Conservation (phyloP, 2,329 filamentous ascomycete species). For the Niveomyces coronatus region DNA sequence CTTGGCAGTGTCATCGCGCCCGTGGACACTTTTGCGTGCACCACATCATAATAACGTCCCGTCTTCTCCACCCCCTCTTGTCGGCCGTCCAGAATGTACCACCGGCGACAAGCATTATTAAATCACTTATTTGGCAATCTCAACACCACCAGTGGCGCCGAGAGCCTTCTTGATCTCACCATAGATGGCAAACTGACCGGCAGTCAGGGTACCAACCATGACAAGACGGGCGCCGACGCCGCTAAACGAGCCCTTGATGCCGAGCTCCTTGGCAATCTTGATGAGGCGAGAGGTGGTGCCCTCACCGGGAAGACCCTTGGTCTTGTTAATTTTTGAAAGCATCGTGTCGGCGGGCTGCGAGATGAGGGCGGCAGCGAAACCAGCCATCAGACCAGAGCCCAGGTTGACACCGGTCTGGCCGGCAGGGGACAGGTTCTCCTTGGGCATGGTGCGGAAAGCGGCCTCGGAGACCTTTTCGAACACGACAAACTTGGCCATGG, state of each 20-base stretch:
- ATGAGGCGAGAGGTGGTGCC: conserved; percentile 69
- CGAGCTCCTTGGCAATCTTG: conserved; percentile 84
- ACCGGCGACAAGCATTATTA: not conserved
- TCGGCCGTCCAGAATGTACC: no score
- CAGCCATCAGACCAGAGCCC: conserved; percentile 38
- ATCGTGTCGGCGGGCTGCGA: conserved; percentile 90
- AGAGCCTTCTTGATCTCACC: conserved; percentile 61
- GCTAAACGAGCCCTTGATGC: conserved; percentile 64
- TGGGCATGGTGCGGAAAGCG: conserved; percentile 60
- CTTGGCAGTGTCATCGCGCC: conserved; percentile 5
- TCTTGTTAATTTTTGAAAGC: conserved; percentile 96
- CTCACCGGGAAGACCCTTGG: conserved; percentile 77
- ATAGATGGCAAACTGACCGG: conserved; percentile 84
- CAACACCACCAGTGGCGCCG: conserved; percentile 65
- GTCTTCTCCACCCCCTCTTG: no score
- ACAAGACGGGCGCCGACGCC: conserved; percentile 66
- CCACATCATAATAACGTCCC: conserved; percentile 3
- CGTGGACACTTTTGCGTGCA: not conserved
- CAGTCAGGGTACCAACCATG: conserved; percentile 61
- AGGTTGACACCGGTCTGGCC: conserved; percentile 75
- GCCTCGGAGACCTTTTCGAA: conserved; percentile 79
- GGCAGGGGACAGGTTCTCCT: conserved; percentile 55
- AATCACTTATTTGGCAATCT: conserved; percentile 44
- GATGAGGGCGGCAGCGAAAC: conserved; percentile 79
- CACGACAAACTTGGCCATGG: conserved; percentile 91